phyloP scores from a whole-genome alignment of 768 basidiomycete species.

The Termitomyces sp. region DNA sequence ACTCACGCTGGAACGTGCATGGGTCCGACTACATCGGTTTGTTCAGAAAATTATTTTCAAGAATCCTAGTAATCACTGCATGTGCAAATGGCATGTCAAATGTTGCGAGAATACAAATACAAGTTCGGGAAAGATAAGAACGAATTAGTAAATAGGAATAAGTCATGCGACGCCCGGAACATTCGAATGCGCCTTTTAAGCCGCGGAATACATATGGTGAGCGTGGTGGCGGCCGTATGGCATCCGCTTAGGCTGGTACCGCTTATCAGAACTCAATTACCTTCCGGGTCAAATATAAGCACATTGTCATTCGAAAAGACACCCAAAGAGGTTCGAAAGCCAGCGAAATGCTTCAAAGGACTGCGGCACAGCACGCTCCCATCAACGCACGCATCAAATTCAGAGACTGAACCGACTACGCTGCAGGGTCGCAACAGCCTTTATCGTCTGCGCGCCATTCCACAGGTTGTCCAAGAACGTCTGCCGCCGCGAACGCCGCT shows the following conservation, averaged over 20 bases:
- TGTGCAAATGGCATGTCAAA: background rate
- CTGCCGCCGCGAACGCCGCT: conserved; percentile 14
- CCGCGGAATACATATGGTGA: background rate
- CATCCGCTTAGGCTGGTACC: background rate
- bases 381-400: background rate
- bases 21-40: background rate
- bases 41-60: background rate
- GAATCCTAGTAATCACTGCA: background rate
- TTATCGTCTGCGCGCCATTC: conserved; percentile 19
- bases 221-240: background rate
- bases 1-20: background rate
- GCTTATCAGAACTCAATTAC: background rate
- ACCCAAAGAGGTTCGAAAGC: background rate
- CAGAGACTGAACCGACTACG: conserved; percentile 26
- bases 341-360: background rate
- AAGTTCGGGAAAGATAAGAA: background rate
- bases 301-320: background rate
- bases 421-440: conserved; percentile 8
- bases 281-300: no score
- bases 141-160: background rate
- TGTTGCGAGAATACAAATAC: background rate
- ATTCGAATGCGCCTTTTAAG: background rate
- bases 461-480: conserved; percentile 22
- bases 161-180: background rate
- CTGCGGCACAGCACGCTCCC: background rate